Percentiles rank a stretch among this genome's conserved stretches.
phyloP scores from a whole-genome alignment of 768 basidiomycete genomes.

The Dentipellis sp. region DNA sequence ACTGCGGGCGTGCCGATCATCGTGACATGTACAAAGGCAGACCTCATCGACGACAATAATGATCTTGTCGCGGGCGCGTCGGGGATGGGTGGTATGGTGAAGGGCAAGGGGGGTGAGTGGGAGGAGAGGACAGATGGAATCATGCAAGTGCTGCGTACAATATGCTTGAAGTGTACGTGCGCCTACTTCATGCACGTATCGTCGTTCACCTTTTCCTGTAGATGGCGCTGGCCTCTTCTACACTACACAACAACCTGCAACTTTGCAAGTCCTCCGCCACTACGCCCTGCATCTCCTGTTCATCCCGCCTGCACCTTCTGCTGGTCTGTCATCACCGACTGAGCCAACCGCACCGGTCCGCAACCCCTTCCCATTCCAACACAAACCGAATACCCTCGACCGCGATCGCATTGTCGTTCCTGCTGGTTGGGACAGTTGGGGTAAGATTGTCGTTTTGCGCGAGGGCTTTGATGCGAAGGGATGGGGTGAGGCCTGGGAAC shows the following conservation, averaged over 20 bases:
- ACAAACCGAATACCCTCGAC: slow-evolving; percentile 87
- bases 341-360: slow-evolving; percentile 42
- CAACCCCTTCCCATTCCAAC: slow-evolving; percentile 79
- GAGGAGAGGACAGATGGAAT: slow-evolving; percentile 93
- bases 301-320: slow-evolving; percentile 56
- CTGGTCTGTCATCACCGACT: slow-evolving; percentile 21
- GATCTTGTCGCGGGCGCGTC: slow-evolving; percentile 63
- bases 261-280: slow-evolving; percentile 67
- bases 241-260: slow-evolving; percentile 72
- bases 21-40: slow-evolving; percentile 88
- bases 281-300: slow-evolving; percentile 81
- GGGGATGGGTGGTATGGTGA: slow-evolving; percentile 86
- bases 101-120: slow-evolving; percentile 87
- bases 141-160: slow-evolving; percentile 89
- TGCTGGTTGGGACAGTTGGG: slow-evolving; percentile 97
- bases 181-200: background rate
- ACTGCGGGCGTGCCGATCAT: slow-evolving; percentile 77
- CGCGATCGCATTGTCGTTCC: slow-evolving; percentile 89
- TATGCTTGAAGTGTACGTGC: slow-evolving; percentile 82
- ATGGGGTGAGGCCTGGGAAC: slow-evolving; percentile 77
- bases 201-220: slow-evolving; percentile 20
- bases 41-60: slow-evolving; percentile 78
- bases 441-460: slow-evolving; percentile 82
- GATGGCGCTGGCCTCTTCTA: slow-evolving; percentile 93
- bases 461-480: slow-evolving; percentile 84